Evolutionary conservation across 2,329 filamentous ascomycete genomes (phyloP), one percentile per base, ranked within the genome.

Genomic region (Xylaria sp.): DNA sequence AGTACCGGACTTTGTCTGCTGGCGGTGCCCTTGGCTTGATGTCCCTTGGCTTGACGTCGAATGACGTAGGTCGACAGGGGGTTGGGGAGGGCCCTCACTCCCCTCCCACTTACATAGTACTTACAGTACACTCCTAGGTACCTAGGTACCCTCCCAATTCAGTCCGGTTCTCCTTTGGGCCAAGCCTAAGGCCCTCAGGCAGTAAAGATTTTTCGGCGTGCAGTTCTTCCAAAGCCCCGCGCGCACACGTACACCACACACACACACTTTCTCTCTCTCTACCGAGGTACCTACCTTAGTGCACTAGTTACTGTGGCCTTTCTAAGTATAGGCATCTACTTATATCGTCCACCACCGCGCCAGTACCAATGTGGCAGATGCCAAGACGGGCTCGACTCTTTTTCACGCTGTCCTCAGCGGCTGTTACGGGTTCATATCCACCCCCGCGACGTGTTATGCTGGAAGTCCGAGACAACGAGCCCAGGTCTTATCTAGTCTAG

Each of bases 401-500:
- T 23, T n/a, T 27, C 25, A n/a, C 19, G 11, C 19, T 13, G 31
- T 47, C 17, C 44, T 56, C 33, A n/a, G 21, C 15, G 23, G 37
- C 31, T 8, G 19, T 40, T 25, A 40, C 43, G 46, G 54, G 37
- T 21, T 25, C 25, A 35, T 37, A 43, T 49, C 35, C 25, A 25
- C 19, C 23, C 43, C 44, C 17, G 35, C 25, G 13, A 29, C 33
- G 15, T 27, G 27, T 21, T 44, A 23, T 51, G 10, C 47, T 33
- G 10, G 25, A 43, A 33, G 10, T 46, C 15, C 25, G 17, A 53
- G 29, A 58, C 38, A 51, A 27, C 47, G 15, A 51, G 23, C 47
- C 1, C 47, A 19, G 54, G 60, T 62, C 60, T 58, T 54, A 54
- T 40, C 31, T 47, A 58, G 60, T 62, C 60, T 58, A 58, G 60